Evolutionary conservation across 2,329 filamentous ascomycete genomes (phyloP), one percentile per base, ranked within the genome.

Genomic region (Talaromyces albobiverticillius): DNA sequence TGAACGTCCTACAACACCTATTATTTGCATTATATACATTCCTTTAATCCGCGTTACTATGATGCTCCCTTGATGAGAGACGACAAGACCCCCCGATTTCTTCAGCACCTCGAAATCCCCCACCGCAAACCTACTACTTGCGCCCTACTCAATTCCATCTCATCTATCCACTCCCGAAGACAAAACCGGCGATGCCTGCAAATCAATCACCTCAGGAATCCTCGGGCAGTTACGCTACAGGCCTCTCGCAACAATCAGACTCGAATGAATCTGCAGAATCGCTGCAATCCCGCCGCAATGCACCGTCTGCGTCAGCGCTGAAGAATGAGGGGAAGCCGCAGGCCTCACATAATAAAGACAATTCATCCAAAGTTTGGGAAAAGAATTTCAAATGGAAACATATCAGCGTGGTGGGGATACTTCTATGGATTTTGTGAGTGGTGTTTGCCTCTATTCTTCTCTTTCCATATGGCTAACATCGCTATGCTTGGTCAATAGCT

Each of bases 351-450:
- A 65, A 55, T 32, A 66, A 69, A 52, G 66, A 66, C 53, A 57
- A 60, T 26, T 61, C 62, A 54, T 59, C 64, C 46, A 61, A 63
- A 55, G 58, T 60, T 46, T 60, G 68, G 55, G 72, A 75, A 58
- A 58, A 59, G 47, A 66, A 71, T 36, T 75, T 75, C 50, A 74
- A 70, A 57, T 50, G 59, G 10, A 71, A 67, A 51, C 72, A 75
- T 57, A 36, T 70, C 25, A 65, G 71, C 18, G 59, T 72, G 20
- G 51, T 75, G 51, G 71, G 68, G 23, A 63, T 75, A 38, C 60
- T 75, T 38, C 61, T 58, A 22, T 75, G 72, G 71, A 67, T 75
- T 53, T 54, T 73, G 72, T 75, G 63, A 72, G 71, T 67, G 20
- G 41, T 22, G n/a, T 32, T 16, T 51, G 23, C 14, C 29, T 26